Evolutionary conservation across 441 rosid genomes (phyloP).

Genomic region (Flueggea neowawraea): DNA sequence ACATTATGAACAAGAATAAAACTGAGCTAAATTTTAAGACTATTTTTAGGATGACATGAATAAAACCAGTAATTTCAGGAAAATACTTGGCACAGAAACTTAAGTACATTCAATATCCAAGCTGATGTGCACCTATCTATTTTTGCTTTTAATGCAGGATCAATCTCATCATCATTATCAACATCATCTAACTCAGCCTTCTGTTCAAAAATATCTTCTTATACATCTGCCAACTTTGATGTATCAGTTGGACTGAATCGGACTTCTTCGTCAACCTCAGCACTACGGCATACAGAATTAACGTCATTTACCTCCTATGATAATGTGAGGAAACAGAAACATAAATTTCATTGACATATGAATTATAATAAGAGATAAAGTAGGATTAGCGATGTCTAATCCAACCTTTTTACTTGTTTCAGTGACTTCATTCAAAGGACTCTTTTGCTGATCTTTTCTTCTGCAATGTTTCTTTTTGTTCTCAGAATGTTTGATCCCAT

Average conservation of each 20-base stretch:
- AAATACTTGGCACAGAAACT: no score
- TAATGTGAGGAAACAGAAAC: no score
- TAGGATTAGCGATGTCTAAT: no score
- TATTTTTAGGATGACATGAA: no score
- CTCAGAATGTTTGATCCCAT: constrained; percentile 57
- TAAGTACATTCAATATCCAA: neutral
- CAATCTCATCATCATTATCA: constrained; percentile 82
- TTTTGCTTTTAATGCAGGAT: constrained; percentile 78
- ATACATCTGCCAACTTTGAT: constrained; percentile 37
- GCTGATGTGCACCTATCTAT: constrained; percentile 63
- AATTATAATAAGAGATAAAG: no score
- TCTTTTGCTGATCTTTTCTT: constrained; percentile 57
- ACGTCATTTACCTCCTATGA: no score
- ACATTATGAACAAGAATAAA: no score
- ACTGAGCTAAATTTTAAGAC: no score
- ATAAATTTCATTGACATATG: no score
- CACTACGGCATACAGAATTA: no score
- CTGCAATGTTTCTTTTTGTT: constrained; percentile 71
- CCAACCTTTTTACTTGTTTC: neutral
- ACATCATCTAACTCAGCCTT: constrained; percentile 65
- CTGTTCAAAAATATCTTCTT: constrained; percentile 38
- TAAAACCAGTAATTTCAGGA: no score
- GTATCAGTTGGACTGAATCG: constrained; percentile 30
- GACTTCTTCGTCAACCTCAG: constrained; percentile 18
- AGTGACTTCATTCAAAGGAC: constrained; percentile 28